A percentile compares a stretch with the other conserved stretches of the same genome.
phyloP scores from a whole-genome alignment of 495 filamentous ascomycete species.

The Ramalina intermedia region DNA sequence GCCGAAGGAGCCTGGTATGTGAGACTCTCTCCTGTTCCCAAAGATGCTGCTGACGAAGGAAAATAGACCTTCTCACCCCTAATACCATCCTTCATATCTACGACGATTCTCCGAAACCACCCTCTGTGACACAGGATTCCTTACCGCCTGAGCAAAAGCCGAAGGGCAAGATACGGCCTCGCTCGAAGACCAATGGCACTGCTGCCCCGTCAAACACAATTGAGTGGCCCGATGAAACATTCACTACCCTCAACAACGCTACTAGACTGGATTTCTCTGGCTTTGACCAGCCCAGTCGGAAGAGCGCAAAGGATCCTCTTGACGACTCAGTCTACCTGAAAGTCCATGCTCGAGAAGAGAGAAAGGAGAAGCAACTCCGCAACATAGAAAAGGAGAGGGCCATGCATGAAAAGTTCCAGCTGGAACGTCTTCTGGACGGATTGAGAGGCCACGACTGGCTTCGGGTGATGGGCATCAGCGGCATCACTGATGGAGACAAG shows the following conservation, averaged over 20 bases:
- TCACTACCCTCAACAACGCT: conserved; percentile 31
- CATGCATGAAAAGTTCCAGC: conserved; percentile 79
- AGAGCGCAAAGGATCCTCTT: conserved; percentile 46
- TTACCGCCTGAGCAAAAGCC: conserved; percentile 20
- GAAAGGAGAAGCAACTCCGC: conserved; percentile 82
- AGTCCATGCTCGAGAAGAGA: conserved; percentile 61
- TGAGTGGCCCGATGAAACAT: conserved; percentile 16
- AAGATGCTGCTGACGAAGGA: conserved; percentile 6
- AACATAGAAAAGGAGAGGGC: conserved; percentile 87
- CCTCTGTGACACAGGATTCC: conserved; percentile 1
- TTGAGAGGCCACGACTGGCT: conserved; percentile 89
- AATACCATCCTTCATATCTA: conserved; percentile 31
- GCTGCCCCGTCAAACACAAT: conserved; percentile 5
- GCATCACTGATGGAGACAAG: conserved; percentile 66
- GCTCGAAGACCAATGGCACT: background rate
- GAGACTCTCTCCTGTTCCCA: background rate
- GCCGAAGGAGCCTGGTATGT: conserved; percentile 58
- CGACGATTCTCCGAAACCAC: conserved; percentile 28
- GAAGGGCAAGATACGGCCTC: conserved; percentile 6
- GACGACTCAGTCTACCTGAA: conserved; percentile 51
- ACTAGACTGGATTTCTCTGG: conserved; percentile 42
- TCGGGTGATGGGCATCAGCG: conserved; percentile 80
- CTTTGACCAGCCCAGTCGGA: conserved; percentile 27
- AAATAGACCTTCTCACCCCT: conserved; percentile 28
- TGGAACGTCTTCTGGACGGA: conserved; percentile 74